Evolutionary conservation across 2,329 filamentous ascomycete genomes (phyloP), one percentile per base, ranked within the genome.

Genomic region (Zymoseptoria passerinii): DNA sequence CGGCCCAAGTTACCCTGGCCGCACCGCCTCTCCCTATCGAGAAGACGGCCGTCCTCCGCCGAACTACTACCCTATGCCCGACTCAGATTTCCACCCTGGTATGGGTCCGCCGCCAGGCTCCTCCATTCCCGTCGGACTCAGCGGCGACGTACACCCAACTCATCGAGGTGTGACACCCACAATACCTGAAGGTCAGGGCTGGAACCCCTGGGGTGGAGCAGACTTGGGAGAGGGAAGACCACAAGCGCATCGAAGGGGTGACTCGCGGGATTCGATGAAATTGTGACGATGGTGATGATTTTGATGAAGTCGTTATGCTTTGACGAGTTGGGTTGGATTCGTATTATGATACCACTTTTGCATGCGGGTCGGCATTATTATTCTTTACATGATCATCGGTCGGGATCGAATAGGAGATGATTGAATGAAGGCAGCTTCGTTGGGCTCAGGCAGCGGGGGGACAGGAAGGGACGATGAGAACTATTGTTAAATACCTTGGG

Each of bases 11-110:
- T 44, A 44, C n/a, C 35, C 35, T 16, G 35, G 35, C 16, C 35
- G 7, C 4, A 2, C 35, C 35, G 13, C 35, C 10, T 44, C 35
- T 44, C 35, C 35, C 35, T n/a, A 44, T n/a, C 35, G 35, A n/a
- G 35, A 44, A n/a, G 35, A 44, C 35, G 35, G 35, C 5, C 35
- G 16, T 44, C 35, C 35, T 44, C 35, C 35, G 35, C 35, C 35
- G 16, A 44, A 13, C 35, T 44, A 44, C n/a, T n/a, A 44, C 35
- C 35, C 35, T 44, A 44, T 44, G 35, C 35, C 16, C 35, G 35
- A 44, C 35, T 44, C 48, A 5, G 64, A 60, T 4, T 66, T 65
- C 57, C 67, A 68, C 58, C 66, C 67, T 16, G 66, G 65, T 18
- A 61, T 63, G 60, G 61, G 58, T 7, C 62, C 61, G 19, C 55